phyloP scores from a whole-genome alignment of 2,329 filamentous ascomycete species.

The Aspergillus proliferans region DNA sequence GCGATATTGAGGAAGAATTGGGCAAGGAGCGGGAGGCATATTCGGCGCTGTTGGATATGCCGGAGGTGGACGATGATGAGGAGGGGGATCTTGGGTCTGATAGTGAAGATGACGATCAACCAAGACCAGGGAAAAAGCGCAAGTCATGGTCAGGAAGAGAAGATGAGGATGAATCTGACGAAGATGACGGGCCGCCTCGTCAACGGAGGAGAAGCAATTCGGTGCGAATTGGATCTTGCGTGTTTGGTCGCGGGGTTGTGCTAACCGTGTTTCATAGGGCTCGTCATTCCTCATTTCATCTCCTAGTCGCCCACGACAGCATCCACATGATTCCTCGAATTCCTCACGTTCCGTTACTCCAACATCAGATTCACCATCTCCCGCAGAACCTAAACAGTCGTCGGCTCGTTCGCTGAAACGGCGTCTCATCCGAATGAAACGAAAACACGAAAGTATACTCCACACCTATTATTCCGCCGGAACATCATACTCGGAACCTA shows the following conservation, averaged over 20 bases:
- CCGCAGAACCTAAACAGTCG: conserved; percentile 48
- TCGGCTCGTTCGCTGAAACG: conserved; percentile 67
- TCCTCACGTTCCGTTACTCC: conserved; percentile 43
- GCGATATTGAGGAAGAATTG: conserved; percentile 84
- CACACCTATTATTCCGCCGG: conserved; percentile 80
- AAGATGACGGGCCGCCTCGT: conserved; percentile 67
- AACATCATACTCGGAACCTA: conserved; percentile 87
- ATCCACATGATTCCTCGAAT: conserved; percentile 37
- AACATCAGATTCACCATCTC: conserved; percentile 34
- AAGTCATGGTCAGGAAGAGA: conserved; percentile 71
- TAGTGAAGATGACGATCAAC: conserved; percentile 50
- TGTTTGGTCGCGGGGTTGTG: not conserved
- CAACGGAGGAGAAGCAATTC: conserved; percentile 85
- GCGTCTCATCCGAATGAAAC: conserved; percentile 66
- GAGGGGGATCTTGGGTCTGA: conserved; percentile 54
- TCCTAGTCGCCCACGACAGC: conserved; percentile 35
- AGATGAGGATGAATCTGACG: conserved; percentile 60
- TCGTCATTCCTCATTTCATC: conserved; percentile 35
- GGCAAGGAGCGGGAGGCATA: conserved; percentile 71
- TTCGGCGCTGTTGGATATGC: conserved; percentile 81
- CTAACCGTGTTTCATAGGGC: conserved; percentile 20
- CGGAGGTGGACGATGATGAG: conserved; percentile 71
- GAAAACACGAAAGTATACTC: conserved; percentile 69
- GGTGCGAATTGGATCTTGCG: conserved; percentile 41
- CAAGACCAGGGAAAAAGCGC: conserved; percentile 55